Evolutionary conservation across 1,284 basidiomycete genomes (phyloP), one percentile per base, ranked within the genome.

Genomic region (Ceratobasidium sp.): DNA sequence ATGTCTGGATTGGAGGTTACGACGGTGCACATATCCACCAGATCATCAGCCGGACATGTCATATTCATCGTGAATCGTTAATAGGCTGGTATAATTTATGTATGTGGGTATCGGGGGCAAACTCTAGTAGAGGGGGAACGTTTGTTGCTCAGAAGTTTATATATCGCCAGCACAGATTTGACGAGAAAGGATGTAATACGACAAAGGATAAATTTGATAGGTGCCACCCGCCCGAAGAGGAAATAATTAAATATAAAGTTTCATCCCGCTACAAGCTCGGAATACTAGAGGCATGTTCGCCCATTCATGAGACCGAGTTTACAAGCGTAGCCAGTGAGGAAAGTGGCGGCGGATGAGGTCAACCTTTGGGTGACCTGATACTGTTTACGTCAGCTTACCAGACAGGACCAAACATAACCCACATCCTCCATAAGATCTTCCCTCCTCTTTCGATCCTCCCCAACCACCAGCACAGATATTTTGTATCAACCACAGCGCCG

Each of bases 1-100:
- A 75, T 75, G 57, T 75, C 73, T 26, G 73, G 73, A 38, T 75
- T 75, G 20, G 73, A 75, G n/a, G 38, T 66, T n/a, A 75, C 33
- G 3, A 9, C 6, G 26, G 44, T 54, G 33, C 62, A 75, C 46
- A 65, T 48, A 38, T 64, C 61, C 4, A 26, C 62, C 6, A 38
- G 12, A 68, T 50, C 44, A 4, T 23, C 44, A 6, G 48, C 61
- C 5, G 57, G 33, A 23, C 73, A 75, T 23, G 61, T 40, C 40
- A 15, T n/a, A 33, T n/a, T 50, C 57, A 64, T 73, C 6, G 17
- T 38, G 13, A 20, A 3, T 50, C 28, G n/a, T 61, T 10, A n/a
- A 20, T n/a, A 54, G 66, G 7, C 23, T 6, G 15, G 40, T 17
- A 56, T 26, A 69, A 69, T 48, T 65, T 26, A 73, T 46, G 65